A percentile compares a stretch with the other conserved stretches of the same genome.
Evolutionary conservation across 2,329 filamentous ascomycete species (phyloP).

Genomic region (Cordyceps militaris): DNA sequence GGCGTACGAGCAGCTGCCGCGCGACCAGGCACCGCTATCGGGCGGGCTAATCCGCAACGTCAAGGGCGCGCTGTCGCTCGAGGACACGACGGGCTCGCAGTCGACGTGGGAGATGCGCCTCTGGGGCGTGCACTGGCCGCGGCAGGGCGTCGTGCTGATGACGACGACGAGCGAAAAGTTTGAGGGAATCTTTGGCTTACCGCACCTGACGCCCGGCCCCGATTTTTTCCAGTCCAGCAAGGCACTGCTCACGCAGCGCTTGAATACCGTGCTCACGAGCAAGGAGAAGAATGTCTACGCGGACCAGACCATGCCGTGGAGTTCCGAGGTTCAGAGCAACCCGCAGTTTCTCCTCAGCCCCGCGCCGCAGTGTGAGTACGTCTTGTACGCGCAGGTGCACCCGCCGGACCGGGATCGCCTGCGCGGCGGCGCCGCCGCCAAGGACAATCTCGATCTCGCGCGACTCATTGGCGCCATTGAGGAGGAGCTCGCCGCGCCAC

Average conservation of each 20-base stretch:
- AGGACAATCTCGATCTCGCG: slow-evolving; percentile 27
- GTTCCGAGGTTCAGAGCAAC: slow-evolving; percentile 56
- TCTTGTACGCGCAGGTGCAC: slow-evolving; percentile 77
- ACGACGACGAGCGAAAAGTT: slow-evolving; percentile 93
- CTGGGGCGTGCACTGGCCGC: slow-evolving; percentile 79
- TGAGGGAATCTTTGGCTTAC: slow-evolving; percentile 81
- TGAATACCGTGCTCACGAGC: slow-evolving; percentile 59
- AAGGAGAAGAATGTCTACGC: slow-evolving; percentile 50
- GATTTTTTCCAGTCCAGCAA: slow-evolving; percentile 53
- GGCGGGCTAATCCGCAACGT: slow-evolving; percentile 60
- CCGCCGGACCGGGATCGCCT: slow-evolving; percentile 38
- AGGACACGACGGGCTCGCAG: slow-evolving; percentile 59
- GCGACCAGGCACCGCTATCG: slow-evolving; percentile 26
- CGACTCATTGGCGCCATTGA: slow-evolving; percentile 49
- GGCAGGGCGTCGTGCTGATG: slow-evolving; percentile 71
- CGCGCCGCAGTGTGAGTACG: slow-evolving; percentile 75
- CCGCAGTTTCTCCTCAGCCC: slow-evolving; percentile 51
- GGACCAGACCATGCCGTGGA: slow-evolving; percentile 67
- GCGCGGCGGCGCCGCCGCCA: slow-evolving; percentile 20
- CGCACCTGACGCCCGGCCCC: slow-evolving; percentile 63
- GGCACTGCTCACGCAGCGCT: slow-evolving; percentile 63
- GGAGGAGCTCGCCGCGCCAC: slow-evolving; percentile 54
- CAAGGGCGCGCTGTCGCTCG: slow-evolving; percentile 61
- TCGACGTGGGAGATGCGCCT: slow-evolving; percentile 74
- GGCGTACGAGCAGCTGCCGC: slow-evolving; percentile 35